phyloP scores from a whole-genome alignment of 108 stramenopile genomes.

The Pseudonitzschia multistriata region DNA sequence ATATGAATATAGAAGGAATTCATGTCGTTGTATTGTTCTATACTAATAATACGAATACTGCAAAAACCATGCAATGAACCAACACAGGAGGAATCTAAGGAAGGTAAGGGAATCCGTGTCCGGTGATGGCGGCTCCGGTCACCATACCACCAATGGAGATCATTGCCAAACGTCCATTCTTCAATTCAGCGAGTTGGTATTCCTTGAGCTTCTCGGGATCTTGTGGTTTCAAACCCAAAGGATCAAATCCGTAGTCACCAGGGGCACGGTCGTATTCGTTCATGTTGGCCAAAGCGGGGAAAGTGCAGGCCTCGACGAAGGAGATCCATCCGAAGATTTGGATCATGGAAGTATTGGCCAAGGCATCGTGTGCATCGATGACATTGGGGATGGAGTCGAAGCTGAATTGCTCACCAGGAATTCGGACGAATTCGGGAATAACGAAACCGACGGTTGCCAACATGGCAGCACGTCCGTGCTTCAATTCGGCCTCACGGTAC shows the following conservation, averaged over 20 bases:
- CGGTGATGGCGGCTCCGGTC: slow-evolving; percentile 77
- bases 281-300: slow-evolving; percentile 59
- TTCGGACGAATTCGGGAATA: slow-evolving; percentile 79
- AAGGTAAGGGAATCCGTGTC: slow-evolving; percentile 91
- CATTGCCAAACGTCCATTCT: slow-evolving; percentile 94
- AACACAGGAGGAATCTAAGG: slow-evolving; percentile 12
- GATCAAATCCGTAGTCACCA: slow-evolving; percentile 72
- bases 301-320: slow-evolving; percentile 46
- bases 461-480: slow-evolving; percentile 90
- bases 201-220: slow-evolving; percentile 44
- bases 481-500: slow-evolving; percentile 89
- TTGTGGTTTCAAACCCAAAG: slow-evolving; percentile 47
- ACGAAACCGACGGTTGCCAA: slow-evolving; percentile 82
- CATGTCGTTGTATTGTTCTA: slow-evolving; percentile 2
- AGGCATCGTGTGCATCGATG: slow-evolving; percentile 76
- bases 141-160: slow-evolving; percentile 89
- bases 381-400: slow-evolving; percentile 78
- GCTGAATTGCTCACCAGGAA: slow-evolving; percentile 83
- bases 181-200: slow-evolving; percentile 47
- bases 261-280: slow-evolving; percentile 71
- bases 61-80: slow-evolving; percentile 4
- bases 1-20: background rate
- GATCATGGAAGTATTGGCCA: slow-evolving; percentile 66
- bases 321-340: slow-evolving; percentile 72
- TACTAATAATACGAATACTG: background rate